phyloP scores from a whole-genome alignment of 441 rosid genomes.

The Kokia cookei region DNA sequence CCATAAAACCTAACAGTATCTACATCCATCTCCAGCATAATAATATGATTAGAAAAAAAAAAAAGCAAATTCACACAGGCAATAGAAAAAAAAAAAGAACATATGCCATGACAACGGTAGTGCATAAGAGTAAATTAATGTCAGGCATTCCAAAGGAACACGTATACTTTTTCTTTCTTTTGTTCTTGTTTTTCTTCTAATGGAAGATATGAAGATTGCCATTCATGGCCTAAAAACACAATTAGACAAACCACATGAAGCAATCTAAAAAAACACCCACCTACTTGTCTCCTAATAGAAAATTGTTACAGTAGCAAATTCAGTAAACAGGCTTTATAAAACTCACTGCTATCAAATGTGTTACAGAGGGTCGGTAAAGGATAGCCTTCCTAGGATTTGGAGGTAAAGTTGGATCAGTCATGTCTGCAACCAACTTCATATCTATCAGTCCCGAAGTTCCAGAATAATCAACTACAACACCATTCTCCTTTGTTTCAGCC shows the following conservation, averaged over 20 bases:
- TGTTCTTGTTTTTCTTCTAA: neutral
- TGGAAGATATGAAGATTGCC: too few relatives aligned
- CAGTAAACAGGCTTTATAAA: slow-evolving; percentile 9
- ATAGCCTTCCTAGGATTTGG: slow-evolving; percentile 86
- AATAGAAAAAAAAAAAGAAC: neutral
- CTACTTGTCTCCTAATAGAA: neutral
- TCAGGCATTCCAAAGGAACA: neutral
- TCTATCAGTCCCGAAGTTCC: slow-evolving; percentile 76
- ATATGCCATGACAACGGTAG: neutral
- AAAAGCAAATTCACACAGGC: neutral
- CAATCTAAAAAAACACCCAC: neutral
- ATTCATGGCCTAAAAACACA: neutral
- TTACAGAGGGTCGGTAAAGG: slow-evolving; percentile 80
- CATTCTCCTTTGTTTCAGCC: slow-evolving; percentile 67
- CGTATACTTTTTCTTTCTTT: neutral
- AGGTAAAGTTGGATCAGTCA: slow-evolving; percentile 73
- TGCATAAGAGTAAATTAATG: neutral
- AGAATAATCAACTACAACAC: slow-evolving; percentile 64
- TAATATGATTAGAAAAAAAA: neutral
- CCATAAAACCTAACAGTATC: neutral
- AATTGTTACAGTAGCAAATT: slow-evolving; percentile 3
- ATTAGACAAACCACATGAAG: neutral
- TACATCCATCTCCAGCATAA: neutral
- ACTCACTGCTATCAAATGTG: slow-evolving; percentile 87
- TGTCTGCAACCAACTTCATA: slow-evolving; percentile 60